Evolutionary conservation across 1,284 basidiomycete species (phyloP), one percentile per base, ranked within the genome.

Genomic region (Puccinia triticina): DNA sequence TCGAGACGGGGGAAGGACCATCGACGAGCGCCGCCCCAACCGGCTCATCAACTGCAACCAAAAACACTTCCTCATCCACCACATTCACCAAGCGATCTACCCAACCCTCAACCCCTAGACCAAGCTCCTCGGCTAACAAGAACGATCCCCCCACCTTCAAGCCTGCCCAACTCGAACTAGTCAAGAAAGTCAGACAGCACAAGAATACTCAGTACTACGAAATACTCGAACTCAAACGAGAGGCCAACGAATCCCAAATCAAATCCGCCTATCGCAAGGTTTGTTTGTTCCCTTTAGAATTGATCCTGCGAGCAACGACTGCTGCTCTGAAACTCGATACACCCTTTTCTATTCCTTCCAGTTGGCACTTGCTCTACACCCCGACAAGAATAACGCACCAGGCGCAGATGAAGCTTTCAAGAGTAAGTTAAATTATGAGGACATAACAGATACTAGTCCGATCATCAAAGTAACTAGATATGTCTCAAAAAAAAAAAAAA

Each of bases 341-440:
- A 73, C 10, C 26, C 29, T 40, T 11, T 50, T 57, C 32, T 78
- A 50, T 84, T 85, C 75, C 84, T 3, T 67, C 21, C 84, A 96
- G 94, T 90, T 98, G 82, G 96, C 96, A 55, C 89, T 99, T 83
- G 93, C 93, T 73, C 88, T 98, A 84, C 96, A 98, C 89, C 96
- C 96, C 0, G 96, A 99, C 88, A 98, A 98, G 98, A 98, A 88
- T 86, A 93, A 94, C 23, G 97, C 97, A 26, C 96, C 97, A 18
- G 95, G 96, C 26, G 96, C 97, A 21, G 97, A 99, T 84, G 97
- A 99, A 87, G 97, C 97, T 1, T 99, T 99, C 89, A 99, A 99
- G 89, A 90, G 94, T 97, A 86, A 83, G 92, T 90, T n/a, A 12
- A 7, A 18, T 50, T 11, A 57, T 2, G 26, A 26, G 23, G 37